phyloP scores from a whole-genome alignment of 176 grass and related monocot genomes.

The sorghum (Sorghum bicolor) region DNA sequence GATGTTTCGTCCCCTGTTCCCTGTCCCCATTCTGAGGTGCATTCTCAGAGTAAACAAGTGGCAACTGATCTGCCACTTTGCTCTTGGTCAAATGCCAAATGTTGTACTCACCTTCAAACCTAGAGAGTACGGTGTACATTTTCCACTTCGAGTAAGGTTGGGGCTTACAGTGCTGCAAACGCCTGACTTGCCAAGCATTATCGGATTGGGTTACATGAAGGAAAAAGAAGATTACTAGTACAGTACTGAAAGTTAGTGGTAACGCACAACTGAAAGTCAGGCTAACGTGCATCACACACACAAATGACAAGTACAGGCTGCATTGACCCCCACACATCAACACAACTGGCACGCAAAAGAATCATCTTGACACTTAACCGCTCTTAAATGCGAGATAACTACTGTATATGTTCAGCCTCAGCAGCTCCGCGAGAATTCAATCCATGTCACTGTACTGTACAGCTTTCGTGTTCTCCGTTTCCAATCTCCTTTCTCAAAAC shows the following conservation, averaged over 20 bases:
- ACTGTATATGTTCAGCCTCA: neutral
- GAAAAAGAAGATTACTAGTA: neutral
- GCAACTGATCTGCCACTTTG: conserved; percentile 19
- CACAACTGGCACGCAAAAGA: neutral
- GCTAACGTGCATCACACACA: neutral
- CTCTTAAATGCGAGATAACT: neutral
- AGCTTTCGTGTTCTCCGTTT: neutral
- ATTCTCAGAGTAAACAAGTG: conserved; percentile 22
- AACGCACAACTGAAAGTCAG: neutral
- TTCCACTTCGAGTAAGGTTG: neutral
- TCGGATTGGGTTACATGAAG: neutral
- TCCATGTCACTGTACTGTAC: neutral
- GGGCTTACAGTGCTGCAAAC: neutral
- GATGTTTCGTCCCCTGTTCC: conserved; percentile 31
- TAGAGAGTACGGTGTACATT: neutral
- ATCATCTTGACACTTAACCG: neutral
- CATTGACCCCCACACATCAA: neutral
- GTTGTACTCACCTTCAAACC: conserved; percentile 17
- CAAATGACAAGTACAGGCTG: neutral
- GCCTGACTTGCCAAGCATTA: neutral
- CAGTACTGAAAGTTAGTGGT: conserved; percentile 9
- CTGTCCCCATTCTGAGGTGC: conserved; percentile 7
- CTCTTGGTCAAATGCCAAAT: conserved; percentile 28
- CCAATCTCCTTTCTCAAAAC: neutral
- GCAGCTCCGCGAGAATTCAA: neutral